phyloP scores from a whole-genome alignment of 441 rosid species.

The Theobroma grandiflorum region DNA sequence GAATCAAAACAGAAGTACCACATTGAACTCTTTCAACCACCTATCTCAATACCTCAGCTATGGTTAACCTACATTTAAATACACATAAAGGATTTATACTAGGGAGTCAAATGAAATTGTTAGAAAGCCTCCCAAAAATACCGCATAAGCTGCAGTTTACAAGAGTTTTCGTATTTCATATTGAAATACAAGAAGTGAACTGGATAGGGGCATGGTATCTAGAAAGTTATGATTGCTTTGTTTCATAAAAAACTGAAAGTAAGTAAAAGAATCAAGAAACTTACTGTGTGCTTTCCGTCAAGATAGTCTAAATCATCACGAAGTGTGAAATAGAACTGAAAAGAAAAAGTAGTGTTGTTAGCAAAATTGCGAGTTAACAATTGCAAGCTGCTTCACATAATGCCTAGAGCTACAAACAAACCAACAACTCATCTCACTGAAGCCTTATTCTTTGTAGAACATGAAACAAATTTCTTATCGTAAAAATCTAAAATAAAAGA shows the following conservation, averaged over 20 bases:
- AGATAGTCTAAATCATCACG: slow-evolving; percentile 94
- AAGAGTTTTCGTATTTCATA: neutral
- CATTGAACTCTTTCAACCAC: slow-evolving; percentile 7
- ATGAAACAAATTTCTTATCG: neutral
- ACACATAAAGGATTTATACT: neutral
- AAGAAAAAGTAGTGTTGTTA: slow-evolving; percentile 22
- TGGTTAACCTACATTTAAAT: neutral
- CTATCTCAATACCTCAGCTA: slow-evolving; percentile 4
- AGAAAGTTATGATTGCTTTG: neutral
- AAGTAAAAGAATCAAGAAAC: slow-evolving; percentile 31
- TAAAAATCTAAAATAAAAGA: neutral
- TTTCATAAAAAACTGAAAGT: neutral
- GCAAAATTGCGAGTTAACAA: neutral
- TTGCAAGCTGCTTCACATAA: neutral
- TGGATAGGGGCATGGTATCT: neutral
- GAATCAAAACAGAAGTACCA: slow-evolving; percentile 3
- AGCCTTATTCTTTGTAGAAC: neutral
- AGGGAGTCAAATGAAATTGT: neutral
- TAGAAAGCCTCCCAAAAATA: neutral
- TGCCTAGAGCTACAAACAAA: neutral
- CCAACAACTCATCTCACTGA: neutral
- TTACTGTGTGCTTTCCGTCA: slow-evolving; percentile 96
- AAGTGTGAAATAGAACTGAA: slow-evolving; percentile 91
- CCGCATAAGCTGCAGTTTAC: neutral
- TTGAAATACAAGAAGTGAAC: neutral